Conservation (phyloP, 768 basidiomycete genomes). For the Russula emetica region DNA sequence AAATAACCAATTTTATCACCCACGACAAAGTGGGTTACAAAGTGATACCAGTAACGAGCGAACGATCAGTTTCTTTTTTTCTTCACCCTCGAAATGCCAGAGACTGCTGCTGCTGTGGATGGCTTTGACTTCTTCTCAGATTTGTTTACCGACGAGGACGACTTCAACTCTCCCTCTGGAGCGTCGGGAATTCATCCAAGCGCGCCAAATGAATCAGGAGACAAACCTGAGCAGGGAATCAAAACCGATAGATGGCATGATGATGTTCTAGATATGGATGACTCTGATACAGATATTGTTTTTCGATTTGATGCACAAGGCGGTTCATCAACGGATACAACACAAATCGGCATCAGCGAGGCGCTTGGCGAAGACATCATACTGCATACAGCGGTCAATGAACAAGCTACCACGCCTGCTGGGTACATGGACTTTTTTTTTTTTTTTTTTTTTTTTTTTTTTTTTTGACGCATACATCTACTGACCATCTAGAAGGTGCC, state of each 20-base stretch:
- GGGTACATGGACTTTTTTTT: neutral
- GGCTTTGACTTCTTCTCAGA: conserved; percentile 1
- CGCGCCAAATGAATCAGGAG: neutral
- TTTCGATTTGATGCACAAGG: neutral
- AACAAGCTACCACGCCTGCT: neutral
- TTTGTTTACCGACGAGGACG: conserved; percentile 1
- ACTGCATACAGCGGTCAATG: neutral
- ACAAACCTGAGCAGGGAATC: neutral
- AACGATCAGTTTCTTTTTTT: neutral
- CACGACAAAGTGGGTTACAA: too few relatives aligned
- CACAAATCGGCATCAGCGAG: neutral
- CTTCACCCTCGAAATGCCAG: neutral
- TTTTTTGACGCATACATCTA: conserved; percentile 8
- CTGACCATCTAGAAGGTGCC: neutral
- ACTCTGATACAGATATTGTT: neutral
- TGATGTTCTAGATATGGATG: conserved; percentile 4
- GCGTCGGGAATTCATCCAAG: neutral
- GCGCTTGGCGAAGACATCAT: neutral
- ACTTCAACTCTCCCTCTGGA: neutral
- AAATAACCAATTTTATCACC: neutral
- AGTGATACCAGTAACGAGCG: neutral
- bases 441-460: neutral
- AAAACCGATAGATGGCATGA: conserved; percentile 1
- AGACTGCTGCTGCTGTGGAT: neutral
- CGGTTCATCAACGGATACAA: neutral